phyloP scores from a whole-genome alignment of 495 filamentous ascomycete genomes.

The Neurospora sublineolata region DNA sequence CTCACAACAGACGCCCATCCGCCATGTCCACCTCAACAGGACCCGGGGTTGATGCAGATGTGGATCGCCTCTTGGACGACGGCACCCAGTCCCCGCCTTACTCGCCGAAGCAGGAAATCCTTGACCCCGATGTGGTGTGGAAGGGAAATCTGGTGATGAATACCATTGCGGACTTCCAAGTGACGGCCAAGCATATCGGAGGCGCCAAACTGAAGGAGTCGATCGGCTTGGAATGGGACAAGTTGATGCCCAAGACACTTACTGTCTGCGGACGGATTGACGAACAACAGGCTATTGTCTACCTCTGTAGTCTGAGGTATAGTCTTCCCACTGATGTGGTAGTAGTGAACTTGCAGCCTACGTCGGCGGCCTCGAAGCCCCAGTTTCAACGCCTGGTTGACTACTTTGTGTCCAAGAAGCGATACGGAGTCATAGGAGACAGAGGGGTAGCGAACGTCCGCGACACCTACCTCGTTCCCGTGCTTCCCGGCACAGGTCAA shows the following conservation, averaged over 20 bases:
- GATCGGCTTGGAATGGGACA: slow-evolving; percentile 49
- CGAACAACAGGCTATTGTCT: slow-evolving; percentile 68
- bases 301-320: slow-evolving; percentile 71
- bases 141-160: slow-evolving; percentile 69
- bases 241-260: slow-evolving; percentile 57
- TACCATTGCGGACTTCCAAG: slow-evolving; percentile 58
- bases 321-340: slow-evolving; percentile 62
- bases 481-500: slow-evolving; percentile 46
- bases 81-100: slow-evolving; percentile 75
- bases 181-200: slow-evolving; percentile 70
- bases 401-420: slow-evolving; percentile 64
- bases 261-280: slow-evolving; percentile 76
- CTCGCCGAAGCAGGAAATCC: slow-evolving; percentile 55
- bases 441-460: slow-evolving; percentile 57
- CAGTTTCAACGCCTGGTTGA: slow-evolving; percentile 61
- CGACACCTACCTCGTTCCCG: slow-evolving; percentile 66
- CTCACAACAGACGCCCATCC: slow-evolving; percentile 27
- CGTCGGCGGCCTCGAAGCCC: slow-evolving; percentile 36
- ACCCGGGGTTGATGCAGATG: slow-evolving; percentile 66
- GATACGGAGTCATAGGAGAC: slow-evolving; percentile 72
- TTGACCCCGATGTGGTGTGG: slow-evolving; percentile 64
- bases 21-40: slow-evolving; percentile 32
- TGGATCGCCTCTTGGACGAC: slow-evolving; percentile 82
- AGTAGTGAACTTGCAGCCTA: slow-evolving; percentile 52
- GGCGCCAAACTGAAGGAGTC: slow-evolving; percentile 59